phyloP scores from a whole-genome alignment of 2,329 filamentous ascomycete genomes.

The Lachnellula hyalina region DNA sequence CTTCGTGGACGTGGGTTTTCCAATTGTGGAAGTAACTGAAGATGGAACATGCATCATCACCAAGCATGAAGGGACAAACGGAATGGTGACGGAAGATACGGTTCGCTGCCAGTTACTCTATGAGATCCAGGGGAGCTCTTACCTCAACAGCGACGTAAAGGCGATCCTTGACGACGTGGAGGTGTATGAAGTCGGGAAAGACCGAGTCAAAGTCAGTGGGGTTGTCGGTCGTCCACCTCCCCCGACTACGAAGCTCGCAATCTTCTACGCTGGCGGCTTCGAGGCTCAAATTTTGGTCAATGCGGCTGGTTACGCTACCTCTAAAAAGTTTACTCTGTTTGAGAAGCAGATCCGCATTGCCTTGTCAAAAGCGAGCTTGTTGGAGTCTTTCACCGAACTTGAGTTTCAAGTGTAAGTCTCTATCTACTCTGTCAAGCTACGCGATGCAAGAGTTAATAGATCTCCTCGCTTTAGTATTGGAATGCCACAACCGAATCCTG shows the following conservation, averaged over 20 bases:
- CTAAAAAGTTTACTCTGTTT: too few species aligned
- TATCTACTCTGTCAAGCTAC: too few species aligned
- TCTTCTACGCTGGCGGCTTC: not conserved
- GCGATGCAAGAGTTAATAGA: too few species aligned
- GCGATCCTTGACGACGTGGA: slow-evolving; percentile 45
- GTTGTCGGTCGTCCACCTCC: slow-evolving; percentile 24
- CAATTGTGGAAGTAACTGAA: slow-evolving; percentile 39
- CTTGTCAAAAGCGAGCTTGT: too few species aligned
- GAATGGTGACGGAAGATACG: slow-evolving; percentile 42
- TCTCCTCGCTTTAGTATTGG: too few species aligned
- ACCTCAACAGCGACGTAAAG: slow-evolving; percentile 53
- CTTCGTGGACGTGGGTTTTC: slow-evolving; percentile 38
- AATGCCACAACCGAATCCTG: too few species aligned
- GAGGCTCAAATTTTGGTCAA: slow-evolving; percentile 10
- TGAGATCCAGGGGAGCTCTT: slow-evolving; percentile 51
- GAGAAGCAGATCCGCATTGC: too few species aligned
- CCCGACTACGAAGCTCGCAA: not conserved
- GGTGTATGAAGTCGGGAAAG: slow-evolving; percentile 43
- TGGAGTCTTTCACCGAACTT: too few species aligned
- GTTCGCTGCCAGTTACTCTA: slow-evolving; percentile 48
- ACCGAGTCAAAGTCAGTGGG: slow-evolving; percentile 44
- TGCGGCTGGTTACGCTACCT: too few species aligned
- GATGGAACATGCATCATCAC: slow-evolving; percentile 40
- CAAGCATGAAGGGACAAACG: slow-evolving; percentile 38
- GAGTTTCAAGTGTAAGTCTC: too few species aligned